A percentile compares a stretch with the other conserved stretches of the same genome.
phyloP scores from a whole-genome alignment of 371 early-diverging fungal species.

The Lichtheimia ornata region DNA sequence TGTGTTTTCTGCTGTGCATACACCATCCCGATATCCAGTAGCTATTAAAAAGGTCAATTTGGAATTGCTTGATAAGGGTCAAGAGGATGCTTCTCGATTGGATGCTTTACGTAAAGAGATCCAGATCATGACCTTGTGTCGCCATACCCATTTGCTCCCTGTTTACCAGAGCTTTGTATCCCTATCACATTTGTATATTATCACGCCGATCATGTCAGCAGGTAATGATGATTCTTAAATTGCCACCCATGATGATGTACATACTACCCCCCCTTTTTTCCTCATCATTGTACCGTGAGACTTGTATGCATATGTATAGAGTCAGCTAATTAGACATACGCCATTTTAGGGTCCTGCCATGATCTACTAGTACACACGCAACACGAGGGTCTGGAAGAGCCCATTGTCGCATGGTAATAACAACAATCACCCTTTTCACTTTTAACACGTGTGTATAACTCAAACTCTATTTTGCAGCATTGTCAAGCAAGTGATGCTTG shows the following conservation, averaged over 20 bases:
- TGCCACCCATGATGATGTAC: neutral
- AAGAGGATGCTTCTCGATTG: constrained; percentile 26
- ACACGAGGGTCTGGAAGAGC: constrained; percentile 36
- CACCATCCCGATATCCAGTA: constrained; percentile 29
- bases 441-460: neutral
- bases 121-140: constrained; percentile 73
- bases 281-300: neutral
- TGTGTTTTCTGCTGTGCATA: constrained; percentile 39
- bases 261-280: too few species aligned
- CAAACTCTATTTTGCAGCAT: constrained; percentile 45
- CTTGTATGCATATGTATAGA: too few species aligned
- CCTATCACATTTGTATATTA: constrained; percentile 59
- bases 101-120: constrained; percentile 58
- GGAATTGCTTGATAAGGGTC: constrained; percentile 20
- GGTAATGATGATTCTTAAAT: constrained; percentile 33
- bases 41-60: constrained; percentile 46
- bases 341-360: constrained; percentile 38
- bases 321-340: neutral
- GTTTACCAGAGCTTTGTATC: constrained; percentile 69
- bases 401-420: constrained; percentile 33
- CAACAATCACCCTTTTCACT: neutral
- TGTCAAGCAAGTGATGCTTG: constrained; percentile 82
- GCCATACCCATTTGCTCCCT: constrained; percentile 67
- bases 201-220: constrained; percentile 69
- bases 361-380: constrained; percentile 29